Base-by-base conservation (phyloP, 2,329 filamentous ascomycete species). In the Talaromyces marneffei region DNA sequence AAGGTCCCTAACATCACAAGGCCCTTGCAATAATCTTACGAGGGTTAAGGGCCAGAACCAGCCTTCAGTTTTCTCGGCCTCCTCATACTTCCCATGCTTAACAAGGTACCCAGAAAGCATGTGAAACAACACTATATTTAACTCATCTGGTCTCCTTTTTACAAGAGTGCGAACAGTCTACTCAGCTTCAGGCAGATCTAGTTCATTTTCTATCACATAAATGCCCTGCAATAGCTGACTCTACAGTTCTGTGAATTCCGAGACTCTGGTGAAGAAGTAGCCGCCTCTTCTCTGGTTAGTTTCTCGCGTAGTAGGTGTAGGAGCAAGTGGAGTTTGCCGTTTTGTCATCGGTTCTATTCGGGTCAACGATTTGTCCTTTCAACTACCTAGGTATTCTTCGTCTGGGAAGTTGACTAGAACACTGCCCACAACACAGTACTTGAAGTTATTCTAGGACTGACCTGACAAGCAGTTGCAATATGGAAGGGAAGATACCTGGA, bases 11-110 rank as follows among this genome's bases (percentile, higher is more conserved):
- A 27, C 40, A 29, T 20, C 35, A 56, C 33, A 56, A 20, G n/a
- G 50, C 31, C 20, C 50, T 54, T 2, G 50, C 50, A 35, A 54
- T 54, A n/a, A 37, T 54, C 50, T 29, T 37, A n/a, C 50, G 50
- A 18, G 20, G 6, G 29, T 9, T 35, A 12, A 54, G 16, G 1
- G 50, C 50, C 29, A 14, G n/a, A 27, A 29, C 35, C 4, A 25
- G 53, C n/a, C 35, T 29, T 18, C 52, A 16, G 18, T 55, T 40
- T 55, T 18, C 33, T 55, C 33, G 2, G 52, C 52, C 18, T 55
- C 52, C 12, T 55, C 23, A 4, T 55, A 40, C 31, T 55, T 55
- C 52, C 52, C 52, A 55, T 23, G n/a, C 52, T 55, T 55, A 5
- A 55, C 52, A 14, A 55, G 31, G 20, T 55, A 39, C 14, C 39